These are phyloP conservation scores for Phtheirospermum japonicum DNA, from an alignment of 257 asterid genomes.

Conservation along the genomic window DNA sequence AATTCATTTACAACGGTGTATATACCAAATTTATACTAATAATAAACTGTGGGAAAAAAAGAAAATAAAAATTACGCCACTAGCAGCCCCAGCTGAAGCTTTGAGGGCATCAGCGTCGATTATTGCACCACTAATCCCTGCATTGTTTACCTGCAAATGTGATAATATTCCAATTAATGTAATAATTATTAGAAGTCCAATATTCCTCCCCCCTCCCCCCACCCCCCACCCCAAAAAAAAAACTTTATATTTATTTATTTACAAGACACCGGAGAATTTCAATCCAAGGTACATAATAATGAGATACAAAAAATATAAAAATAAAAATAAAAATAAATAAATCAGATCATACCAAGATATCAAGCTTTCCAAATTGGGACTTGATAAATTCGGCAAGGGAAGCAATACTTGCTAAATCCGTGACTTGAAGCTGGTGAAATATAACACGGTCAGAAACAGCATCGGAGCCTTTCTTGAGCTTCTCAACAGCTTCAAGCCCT, in stretches of 20 bases:
- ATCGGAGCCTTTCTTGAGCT: conserved; percentile 24
- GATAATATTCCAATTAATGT: background rate
- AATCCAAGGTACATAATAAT: background rate
- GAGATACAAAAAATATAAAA: background rate
- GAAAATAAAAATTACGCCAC: conserved; percentile 3
- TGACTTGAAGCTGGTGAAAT: conserved; percentile 61
- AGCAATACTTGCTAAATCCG: conserved; percentile 33
- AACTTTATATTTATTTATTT: too few species aligned
- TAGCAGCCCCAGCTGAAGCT: conserved; percentile 23
- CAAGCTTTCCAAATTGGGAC: conserved; percentile 44
- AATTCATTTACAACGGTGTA: background rate
- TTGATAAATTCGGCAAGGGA: conserved; percentile 42
- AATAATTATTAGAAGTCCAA: background rate
- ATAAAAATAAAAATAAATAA: background rate
- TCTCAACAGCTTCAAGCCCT: conserved; percentile 52
- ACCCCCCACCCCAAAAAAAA: background rate
- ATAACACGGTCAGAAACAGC: conserved; percentile 29
- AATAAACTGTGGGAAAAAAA: background rate
- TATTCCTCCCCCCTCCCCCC: too few species aligned
- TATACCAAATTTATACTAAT: background rate
- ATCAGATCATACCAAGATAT: conserved; percentile 38
- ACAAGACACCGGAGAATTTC: too few species aligned
- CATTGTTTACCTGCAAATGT: conserved; percentile 56
- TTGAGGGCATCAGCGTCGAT: conserved; percentile 31
- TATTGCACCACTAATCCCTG: conserved; percentile 48